Evolutionary conservation across 2,329 filamentous ascomycete genomes (phyloP).

Genomic region (Cadophora malorum): DNA sequence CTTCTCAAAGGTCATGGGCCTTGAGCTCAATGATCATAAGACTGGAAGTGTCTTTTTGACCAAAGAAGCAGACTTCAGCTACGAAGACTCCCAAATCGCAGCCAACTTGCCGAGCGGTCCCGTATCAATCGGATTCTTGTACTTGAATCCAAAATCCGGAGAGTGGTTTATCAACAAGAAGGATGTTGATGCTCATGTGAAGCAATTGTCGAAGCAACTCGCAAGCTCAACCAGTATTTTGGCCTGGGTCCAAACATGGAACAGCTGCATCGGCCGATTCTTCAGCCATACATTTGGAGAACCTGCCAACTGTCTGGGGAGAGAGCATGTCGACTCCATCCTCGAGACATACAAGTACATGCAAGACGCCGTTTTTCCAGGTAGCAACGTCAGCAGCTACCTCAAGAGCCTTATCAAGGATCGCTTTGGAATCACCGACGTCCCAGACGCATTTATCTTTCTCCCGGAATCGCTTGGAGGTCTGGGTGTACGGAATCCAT

Average conservation of each 20-base stretch:
- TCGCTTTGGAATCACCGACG: slow-evolving; percentile 51
- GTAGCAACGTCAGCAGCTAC: slow-evolving; percentile 50
- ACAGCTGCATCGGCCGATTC: slow-evolving; percentile 61
- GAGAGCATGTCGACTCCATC: slow-evolving; percentile 59
- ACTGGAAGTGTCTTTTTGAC: slow-evolving; percentile 56
- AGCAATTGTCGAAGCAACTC: slow-evolving; percentile 60
- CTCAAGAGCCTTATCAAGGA: slow-evolving; percentile 55
- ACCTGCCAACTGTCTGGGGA: slow-evolving; percentile 59
- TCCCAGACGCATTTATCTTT: slow-evolving; percentile 50
- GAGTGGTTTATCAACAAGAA: slow-evolving; percentile 54
- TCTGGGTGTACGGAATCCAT: slow-evolving; percentile 47
- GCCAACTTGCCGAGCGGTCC: slow-evolving; percentile 54
- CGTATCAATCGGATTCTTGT: slow-evolving; percentile 63
- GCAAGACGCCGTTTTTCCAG: slow-evolving; percentile 55
- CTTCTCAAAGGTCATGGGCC: slow-evolving; percentile 60
- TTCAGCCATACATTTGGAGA: slow-evolving; percentile 62
- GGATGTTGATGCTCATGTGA: slow-evolving; percentile 59
- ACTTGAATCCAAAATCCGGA: slow-evolving; percentile 57
- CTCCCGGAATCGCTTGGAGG: slow-evolving; percentile 48
- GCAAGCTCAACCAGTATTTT: slow-evolving; percentile 58
- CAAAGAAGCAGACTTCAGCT: slow-evolving; percentile 28
- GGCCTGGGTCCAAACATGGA: slow-evolving; percentile 64
- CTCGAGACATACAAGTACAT: slow-evolving; percentile 57
- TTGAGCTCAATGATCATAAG: slow-evolving; percentile 62
- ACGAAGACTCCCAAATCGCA: slow-evolving; percentile 16